Conservation (phyloP, 371 early-diverging fungal species). For the Zychaea mexicana region DNA sequence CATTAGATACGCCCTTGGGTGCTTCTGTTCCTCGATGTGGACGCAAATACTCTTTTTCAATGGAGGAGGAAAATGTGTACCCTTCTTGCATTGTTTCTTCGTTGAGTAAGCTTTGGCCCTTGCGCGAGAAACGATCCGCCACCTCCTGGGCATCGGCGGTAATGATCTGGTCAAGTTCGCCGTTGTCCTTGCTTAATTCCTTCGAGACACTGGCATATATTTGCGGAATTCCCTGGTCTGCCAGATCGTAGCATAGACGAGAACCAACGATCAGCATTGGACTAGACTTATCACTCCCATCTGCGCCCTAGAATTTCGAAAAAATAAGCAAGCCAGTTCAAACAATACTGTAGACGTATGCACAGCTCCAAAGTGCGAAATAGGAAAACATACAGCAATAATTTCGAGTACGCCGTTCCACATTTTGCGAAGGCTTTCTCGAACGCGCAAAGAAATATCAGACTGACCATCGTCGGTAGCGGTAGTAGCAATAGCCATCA, state of each 20-base stretch:
- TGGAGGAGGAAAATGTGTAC: constrained; percentile 17
- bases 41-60: constrained; percentile 28
- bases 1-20: constrained; percentile 19
- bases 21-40: background rate
- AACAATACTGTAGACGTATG: too few relatives aligned
- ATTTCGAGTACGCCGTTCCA: constrained; percentile 30
- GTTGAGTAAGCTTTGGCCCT: constrained; percentile 36
- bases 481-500: background rate
- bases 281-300: background rate
- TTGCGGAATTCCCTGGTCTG: constrained; percentile 41
- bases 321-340: background rate
- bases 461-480: background rate
- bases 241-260: constrained; percentile 53
- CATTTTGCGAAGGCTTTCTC: constrained; percentile 21
- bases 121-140: constrained; percentile 26
- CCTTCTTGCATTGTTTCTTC: constrained; percentile 40
- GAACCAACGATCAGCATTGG: constrained; percentile 23
- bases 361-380: too few relatives aligned
- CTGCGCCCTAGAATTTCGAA: constrained; percentile 1
- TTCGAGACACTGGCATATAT: constrained; percentile 42
- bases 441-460: constrained; percentile 3
- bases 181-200: constrained; percentile 17
- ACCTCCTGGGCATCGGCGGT: constrained; percentile 28
- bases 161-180: constrained; percentile 18
- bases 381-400: constrained; percentile 32